These are phyloP conservation scores for Prunus armeniaca DNA, from an alignment of 306 rosid genomes.

Conservation along the genomic window DNA sequence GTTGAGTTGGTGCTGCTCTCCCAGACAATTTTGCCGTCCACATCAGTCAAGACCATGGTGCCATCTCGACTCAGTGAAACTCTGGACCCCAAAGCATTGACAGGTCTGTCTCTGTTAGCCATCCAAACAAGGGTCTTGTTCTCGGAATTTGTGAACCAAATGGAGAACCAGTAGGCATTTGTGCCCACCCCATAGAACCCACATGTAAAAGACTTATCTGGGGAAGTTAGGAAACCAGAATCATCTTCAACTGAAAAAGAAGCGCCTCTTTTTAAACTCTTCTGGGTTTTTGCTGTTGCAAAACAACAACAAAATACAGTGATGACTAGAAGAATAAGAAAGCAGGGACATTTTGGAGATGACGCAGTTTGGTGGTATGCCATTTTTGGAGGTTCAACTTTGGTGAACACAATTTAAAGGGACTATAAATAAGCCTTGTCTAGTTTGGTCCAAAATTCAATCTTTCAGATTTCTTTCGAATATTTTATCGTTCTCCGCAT, in stretches of 20 bases:
- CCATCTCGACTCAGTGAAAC: neutral
- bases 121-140: constrained; percentile 21
- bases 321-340: neutral
- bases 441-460: too few species aligned
- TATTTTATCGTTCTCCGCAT: too few species aligned
- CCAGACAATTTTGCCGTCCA: constrained; percentile 16
- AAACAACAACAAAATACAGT: neutral
- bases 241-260: neutral
- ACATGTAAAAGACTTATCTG: constrained; percentile 15
- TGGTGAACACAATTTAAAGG: neutral
- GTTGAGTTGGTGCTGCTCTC: neutral
- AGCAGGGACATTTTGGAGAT: neutral
- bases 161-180: constrained; percentile 23
- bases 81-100: constrained; percentile 2
- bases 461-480: too few species aligned
- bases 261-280: neutral
- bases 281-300: neutral
- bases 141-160: constrained; percentile 14
- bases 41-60: constrained; percentile 20
- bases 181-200: constrained; percentile 16
- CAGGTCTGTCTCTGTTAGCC: constrained; percentile 24
- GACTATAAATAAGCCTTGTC: neutral
- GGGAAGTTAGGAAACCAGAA: constrained; percentile 9
- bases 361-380: neutral
- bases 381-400: neutral